phyloP scores from a whole-genome alignment of 2,329 filamentous ascomycete species.

The Fragosphaeria purpurea region DNA sequence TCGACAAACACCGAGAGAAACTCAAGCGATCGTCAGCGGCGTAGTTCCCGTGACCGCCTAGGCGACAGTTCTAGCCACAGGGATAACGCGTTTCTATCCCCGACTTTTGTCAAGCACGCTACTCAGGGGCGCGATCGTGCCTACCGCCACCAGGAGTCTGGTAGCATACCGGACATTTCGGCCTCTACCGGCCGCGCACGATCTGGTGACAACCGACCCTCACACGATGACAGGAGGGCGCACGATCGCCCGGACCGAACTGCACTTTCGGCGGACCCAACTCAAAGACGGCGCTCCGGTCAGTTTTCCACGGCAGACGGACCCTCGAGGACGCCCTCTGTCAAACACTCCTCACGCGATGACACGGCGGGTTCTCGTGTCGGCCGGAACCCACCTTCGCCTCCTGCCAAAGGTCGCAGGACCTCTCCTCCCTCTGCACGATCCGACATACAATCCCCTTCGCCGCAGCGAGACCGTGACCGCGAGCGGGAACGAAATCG shows the following conservation, averaged over 20 bases:
- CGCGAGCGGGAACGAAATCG: slow-evolving; percentile 10
- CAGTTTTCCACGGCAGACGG: slow-evolving; percentile 15
- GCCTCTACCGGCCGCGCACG: slow-evolving; percentile 2
- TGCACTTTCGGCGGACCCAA: slow-evolving; percentile 7
- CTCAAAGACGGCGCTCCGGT: slow-evolving; percentile 24
- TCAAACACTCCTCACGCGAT: slow-evolving; percentile 9
- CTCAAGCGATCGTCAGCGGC: slow-evolving; percentile 21
- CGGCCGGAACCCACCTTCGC: slow-evolving; percentile 8
- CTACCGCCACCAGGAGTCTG: slow-evolving; percentile 19
- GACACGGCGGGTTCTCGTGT: slow-evolving; percentile 8
- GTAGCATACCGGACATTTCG: not conserved
- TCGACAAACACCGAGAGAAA: slow-evolving; percentile 18
- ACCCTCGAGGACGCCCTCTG: slow-evolving; percentile 6
- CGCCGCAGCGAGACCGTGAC: not conserved
- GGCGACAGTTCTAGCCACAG: slow-evolving; percentile 12
- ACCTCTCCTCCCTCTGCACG: slow-evolving; percentile 17
- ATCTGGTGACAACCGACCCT: slow-evolving; percentile 8
- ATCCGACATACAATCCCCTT: not conserved
- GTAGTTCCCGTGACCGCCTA: slow-evolving; percentile 18
- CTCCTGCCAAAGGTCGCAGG: slow-evolving; percentile 19
- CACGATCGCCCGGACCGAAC: not conserved
- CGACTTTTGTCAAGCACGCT: slow-evolving; percentile 31
- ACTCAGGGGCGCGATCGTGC: slow-evolving; percentile 32
- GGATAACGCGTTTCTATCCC: slow-evolving; percentile 28
- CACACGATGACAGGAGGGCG: slow-evolving; percentile 1